Evolutionary conservation across 345 rosid species (phyloP), one percentile per base, ranked within the genome.

Genomic region (Citrus glauca): DNA sequence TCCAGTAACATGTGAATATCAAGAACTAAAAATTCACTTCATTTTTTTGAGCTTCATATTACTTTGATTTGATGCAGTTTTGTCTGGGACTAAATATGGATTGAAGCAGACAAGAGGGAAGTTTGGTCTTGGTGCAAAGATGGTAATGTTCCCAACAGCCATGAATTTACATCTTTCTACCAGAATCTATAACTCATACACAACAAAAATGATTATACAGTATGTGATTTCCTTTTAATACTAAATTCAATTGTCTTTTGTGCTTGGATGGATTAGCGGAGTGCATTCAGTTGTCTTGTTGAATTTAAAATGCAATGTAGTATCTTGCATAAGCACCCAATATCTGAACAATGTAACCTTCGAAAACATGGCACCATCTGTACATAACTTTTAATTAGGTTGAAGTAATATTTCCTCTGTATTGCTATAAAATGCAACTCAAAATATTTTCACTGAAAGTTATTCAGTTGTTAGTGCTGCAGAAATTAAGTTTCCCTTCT

Each of bases 61-160:
- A 68, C 20, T n/a, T 40, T 80, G 45, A 68, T 87, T 75, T 63
- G 66, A 61, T 80, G 86, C 86, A 95, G 97, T 93, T 84, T 80
- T 95, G 82, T 95, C 98, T 20, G 99, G 98, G 71, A 95, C 99
- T 24, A 95, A 93, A 82, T 95, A 95, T 88, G 99, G 99, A 77
- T 89, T 93, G 83, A 95, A 94, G 84, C 99, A 95, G 85, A 93
- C 99, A 60, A 96, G 98, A 77, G 99, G 99, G 71, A 95, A 95
- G 87, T 95, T 95, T 87, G 99, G 99, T 80, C 92, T 95, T 79
- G 99, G 98, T 66, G 99, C 99, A 73, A 95, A 95, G 88, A 93
- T 95, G 99, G 99, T 95, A 90, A 78, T 56, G 53, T 64, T 32
- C 32, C 53, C 66, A 14, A 5, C 61, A 38, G 81, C n/a, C 66